Evolutionary conservation across 306 rosid genomes (phyloP), one percentile per base, ranked within the genome.

Genomic region (Fragaria nilgerrensis): DNA sequence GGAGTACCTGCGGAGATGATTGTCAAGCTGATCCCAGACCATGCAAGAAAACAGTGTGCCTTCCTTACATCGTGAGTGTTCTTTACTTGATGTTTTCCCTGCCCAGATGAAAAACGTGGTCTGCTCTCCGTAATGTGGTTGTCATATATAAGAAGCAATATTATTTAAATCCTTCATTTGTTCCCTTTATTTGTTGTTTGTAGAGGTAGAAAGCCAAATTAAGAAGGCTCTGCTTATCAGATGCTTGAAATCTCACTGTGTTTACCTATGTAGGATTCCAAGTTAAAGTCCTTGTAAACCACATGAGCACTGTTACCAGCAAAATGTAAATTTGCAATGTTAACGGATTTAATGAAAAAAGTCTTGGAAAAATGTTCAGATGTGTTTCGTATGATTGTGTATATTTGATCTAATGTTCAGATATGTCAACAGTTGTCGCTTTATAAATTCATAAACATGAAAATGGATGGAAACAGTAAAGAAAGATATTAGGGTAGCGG

Each of bases 41-140:
- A 94, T 59, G 97, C 97, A 69, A 89, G 96, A 87, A 87, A 86
- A 74, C 93, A 89, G 75, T 91, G 98, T 81, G 81, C 90, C 55
- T 89, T 86, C 66, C 88, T 88, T 67, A 92, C 78, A 47, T 84
- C 78, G 56, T 84, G 78, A 85, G n/a, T 59, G 67, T 67, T 70
- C 27, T 25, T 63, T 78, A 76, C 81, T 82, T 76, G 78, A 39
- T 13, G 48, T 80, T 61, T 62, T 52, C 80, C 47, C 78, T 61
- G 73, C 69, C 70, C 85, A 77, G 88, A 74, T 77, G 89, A 72
- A 80, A 72, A 77, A 81, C 7, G 14, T 68, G 82, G 82, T 76
- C 79, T 72, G 63, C 50, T 83, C 70, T 66, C 70, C 66, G 43
- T 74, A 62, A 75, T 43, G n/a, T 48, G 14, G 11, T 76, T 62